Conservation (phyloP, 2,329 filamentous ascomycete genomes). For the Talaromyces sp. region DNA sequence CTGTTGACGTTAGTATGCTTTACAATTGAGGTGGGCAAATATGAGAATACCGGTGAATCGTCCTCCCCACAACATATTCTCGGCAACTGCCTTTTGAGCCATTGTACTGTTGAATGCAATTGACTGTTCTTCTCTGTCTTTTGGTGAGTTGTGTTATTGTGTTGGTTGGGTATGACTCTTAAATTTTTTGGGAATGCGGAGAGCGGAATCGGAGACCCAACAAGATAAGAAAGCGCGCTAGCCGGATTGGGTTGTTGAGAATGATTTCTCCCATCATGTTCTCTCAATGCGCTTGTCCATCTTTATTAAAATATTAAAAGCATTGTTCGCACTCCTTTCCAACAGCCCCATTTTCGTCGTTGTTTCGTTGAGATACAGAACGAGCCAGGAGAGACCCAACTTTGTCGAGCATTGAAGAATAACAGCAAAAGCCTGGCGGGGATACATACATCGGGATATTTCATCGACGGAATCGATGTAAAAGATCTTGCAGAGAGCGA, state of each 20-base stretch:
- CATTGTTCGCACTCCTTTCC: too few species aligned
- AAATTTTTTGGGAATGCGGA: conserved; percentile 11
- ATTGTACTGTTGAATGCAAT: conserved; percentile 25
- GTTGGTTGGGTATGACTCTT: conserved; percentile 10
- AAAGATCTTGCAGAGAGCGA: neutral
- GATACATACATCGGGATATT: neutral
- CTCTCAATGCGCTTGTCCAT: too few species aligned
- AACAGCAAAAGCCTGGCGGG: neutral
- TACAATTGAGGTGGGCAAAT: neutral
- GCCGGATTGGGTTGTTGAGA: neutral
- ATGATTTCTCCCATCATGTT: neutral
- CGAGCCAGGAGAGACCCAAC: too few species aligned
- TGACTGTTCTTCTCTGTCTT: neutral
- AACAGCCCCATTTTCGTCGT: too few species aligned
- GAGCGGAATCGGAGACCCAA: conserved; percentile 10
- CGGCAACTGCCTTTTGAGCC: conserved; percentile 38
- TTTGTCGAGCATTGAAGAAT: neutral
- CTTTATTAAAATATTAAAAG: too few species aligned
- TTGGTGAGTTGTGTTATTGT: neutral
- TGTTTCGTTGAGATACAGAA: too few species aligned
- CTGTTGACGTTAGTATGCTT: conserved; percentile 29
- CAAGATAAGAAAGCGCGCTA: conserved; percentile 10
- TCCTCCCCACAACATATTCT: conserved; percentile 60
- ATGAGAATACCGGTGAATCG: conserved; percentile 54
- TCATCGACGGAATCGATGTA: neutral